Percentiles rank a stretch among this genome's conserved stretches.
Conservation (phyloP, 2,329 filamentous ascomycete genomes). For the Nemania diffusa region DNA sequence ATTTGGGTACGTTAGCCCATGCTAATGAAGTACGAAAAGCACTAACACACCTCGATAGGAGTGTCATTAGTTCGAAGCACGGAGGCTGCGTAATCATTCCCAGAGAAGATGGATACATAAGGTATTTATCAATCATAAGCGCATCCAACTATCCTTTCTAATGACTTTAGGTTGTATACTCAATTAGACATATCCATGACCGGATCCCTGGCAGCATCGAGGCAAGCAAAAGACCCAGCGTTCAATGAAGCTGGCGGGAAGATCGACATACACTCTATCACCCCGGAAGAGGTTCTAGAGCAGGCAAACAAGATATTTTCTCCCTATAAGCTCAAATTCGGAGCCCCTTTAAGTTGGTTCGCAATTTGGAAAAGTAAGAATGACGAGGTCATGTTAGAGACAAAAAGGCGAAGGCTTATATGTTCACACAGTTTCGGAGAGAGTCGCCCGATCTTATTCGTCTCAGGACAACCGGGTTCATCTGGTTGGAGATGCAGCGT, state of each 20-base stretch:
- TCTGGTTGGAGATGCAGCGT: constrained; percentile 49
- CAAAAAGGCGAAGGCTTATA: not conserved
- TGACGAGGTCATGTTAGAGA: not conserved
- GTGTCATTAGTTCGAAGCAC: constrained; percentile 45
- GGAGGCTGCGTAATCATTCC: constrained; percentile 50
- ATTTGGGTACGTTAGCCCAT: constrained; percentile 42
- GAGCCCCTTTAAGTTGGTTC: constrained; percentile 49
- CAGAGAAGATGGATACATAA: constrained; percentile 49
- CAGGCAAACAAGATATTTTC: constrained; percentile 50
- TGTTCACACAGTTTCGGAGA: constrained; percentile 45
- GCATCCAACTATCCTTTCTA: not conserved
- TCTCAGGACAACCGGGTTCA: constrained; percentile 48
- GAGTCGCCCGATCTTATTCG: constrained; percentile 49
- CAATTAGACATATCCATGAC: constrained; percentile 45
- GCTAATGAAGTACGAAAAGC: not conserved
- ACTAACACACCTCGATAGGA: constrained; percentile 27
- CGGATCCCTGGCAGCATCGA: constrained; percentile 39
- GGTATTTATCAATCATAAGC: constrained; percentile 17
- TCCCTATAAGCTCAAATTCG: constrained; percentile 49
- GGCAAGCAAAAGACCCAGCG: constrained; percentile 41
- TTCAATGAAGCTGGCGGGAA: constrained; percentile 46
- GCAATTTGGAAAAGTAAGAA: constrained; percentile 49
- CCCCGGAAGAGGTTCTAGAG: constrained; percentile 50
- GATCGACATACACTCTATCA: constrained; percentile 49
- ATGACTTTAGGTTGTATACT: constrained; percentile 45